A percentile compares a stretch with the other conserved stretches of the same genome.
Conservation (phyloP, 2,329 filamentous ascomycete species). For the Aureobasidium leucospermi region DNA sequence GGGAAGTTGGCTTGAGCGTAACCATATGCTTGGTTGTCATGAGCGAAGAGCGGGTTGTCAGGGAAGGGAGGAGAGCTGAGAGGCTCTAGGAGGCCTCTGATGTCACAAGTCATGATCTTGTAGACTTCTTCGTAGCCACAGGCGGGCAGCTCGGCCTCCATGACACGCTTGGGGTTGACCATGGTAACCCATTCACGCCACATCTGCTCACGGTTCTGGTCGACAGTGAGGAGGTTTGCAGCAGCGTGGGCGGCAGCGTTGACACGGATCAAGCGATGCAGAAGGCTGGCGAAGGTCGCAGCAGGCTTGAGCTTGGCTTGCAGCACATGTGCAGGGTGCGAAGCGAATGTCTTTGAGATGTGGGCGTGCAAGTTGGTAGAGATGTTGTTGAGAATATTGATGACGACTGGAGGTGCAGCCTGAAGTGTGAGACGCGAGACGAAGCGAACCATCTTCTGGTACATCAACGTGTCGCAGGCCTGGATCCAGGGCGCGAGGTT, state of each 20-base stretch:
- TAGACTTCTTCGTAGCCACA: conserved; percentile 50
- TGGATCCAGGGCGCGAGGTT: conserved; percentile 87
- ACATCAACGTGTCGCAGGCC: conserved; percentile 90
- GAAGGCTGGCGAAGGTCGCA: conserved; percentile 75
- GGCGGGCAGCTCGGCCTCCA: conserved; percentile 49
- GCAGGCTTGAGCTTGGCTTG: conserved; percentile 83
- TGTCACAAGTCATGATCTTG: conserved; percentile 50
- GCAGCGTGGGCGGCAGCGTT: conserved; percentile 92
- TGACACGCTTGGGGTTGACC: conserved; percentile 50
- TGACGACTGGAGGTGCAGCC: conserved; percentile 78
- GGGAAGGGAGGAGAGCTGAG: conserved; percentile 39
- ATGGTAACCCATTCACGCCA: conserved; percentile 77
- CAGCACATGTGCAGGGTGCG: conserved; percentile 77
- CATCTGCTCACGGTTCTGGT: conserved; percentile 89
- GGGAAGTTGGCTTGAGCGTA: conserved; percentile 37
- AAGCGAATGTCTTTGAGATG: conserved; percentile 76
- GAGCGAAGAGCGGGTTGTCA: conserved; percentile 29
- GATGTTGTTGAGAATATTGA: conserved; percentile 81
- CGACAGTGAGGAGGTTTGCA: conserved; percentile 83
- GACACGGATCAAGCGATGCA: conserved; percentile 81
- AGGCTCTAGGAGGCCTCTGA: conserved; percentile 64
- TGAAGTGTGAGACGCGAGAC: conserved; percentile 83
- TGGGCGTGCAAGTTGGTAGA: conserved; percentile 73
- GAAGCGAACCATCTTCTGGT: conserved; percentile 93
- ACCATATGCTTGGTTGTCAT: conserved; percentile 31